These are phyloP conservation scores for Corylus heterophylla DNA, from an alignment of 306 rosid genomes.

Conservation along the genomic window DNA sequence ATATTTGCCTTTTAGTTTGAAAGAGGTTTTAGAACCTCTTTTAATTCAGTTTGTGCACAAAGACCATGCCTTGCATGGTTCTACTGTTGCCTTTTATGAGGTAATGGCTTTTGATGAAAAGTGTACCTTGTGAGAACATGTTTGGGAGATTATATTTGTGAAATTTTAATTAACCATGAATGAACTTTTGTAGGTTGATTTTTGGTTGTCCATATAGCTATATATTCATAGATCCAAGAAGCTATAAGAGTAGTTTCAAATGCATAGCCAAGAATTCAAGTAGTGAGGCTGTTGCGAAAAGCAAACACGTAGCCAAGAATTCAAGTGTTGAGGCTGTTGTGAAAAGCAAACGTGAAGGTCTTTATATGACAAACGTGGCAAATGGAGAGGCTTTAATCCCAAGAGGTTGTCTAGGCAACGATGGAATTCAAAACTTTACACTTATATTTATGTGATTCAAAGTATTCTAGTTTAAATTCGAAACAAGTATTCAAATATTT, in stretches of 20 bases:
- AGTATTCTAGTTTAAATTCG: not conserved
- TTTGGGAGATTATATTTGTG: not conserved
- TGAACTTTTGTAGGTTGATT: constrained; percentile 35
- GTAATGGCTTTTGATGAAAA: not conserved
- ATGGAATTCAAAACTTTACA: constrained; percentile 42
- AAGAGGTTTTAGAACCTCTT: not conserved
- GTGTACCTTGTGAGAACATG: not conserved
- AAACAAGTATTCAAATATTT: constrained; percentile 3
- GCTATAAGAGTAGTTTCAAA: constrained; percentile 25
- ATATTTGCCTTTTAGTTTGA: too few relatives aligned
- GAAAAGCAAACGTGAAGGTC: constrained; percentile 69
- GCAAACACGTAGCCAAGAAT: constrained; percentile 39
- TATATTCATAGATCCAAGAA: constrained; percentile 27
- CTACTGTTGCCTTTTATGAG: too few relatives aligned
- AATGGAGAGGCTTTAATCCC: constrained; percentile 71
- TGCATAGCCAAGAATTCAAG: constrained; percentile 51
- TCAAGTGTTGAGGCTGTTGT: constrained; percentile 26
- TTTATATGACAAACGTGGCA: constrained; percentile 67
- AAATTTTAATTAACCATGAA: not conserved
- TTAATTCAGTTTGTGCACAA: not conserved
- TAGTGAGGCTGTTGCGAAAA: constrained; percentile 41
- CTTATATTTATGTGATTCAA: constrained; percentile 6
- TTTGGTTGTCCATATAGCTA: constrained; percentile 21
- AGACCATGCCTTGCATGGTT: not conserved
- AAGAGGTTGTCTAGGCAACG: constrained; percentile 80